These are phyloP conservation scores for Teunomyces funiuensis DNA, from an alignment of 805 yeast genomes.

Conservation along the genomic window DNA sequence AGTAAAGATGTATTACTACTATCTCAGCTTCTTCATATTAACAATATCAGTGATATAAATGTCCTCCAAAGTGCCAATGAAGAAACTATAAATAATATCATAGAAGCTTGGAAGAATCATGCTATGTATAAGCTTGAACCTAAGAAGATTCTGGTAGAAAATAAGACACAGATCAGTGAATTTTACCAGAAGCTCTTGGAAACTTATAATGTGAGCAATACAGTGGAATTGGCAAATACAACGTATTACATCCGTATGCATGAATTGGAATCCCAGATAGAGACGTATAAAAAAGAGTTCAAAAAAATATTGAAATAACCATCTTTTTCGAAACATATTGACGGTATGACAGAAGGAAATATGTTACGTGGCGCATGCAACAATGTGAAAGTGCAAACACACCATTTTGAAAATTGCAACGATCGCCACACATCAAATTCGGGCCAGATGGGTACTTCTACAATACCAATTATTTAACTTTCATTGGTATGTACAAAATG, in stretches of 20 bases:
- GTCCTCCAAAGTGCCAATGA: conserved; percentile 13
- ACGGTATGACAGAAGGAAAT: too few relatives aligned
- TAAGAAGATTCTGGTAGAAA: conserved; percentile 17
- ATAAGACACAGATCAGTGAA: conserved; percentile 18
- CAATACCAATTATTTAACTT: too few relatives aligned
- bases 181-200: conserved; percentile 29
- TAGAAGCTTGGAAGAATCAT: conserved; percentile 31
- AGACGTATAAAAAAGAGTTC: conserved; percentile 25
- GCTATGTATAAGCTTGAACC: conserved; percentile 26
- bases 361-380: too few relatives aligned
- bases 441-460: too few relatives aligned
- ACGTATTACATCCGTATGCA: conserved; percentile 31
- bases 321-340: not conserved
- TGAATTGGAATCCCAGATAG: conserved; percentile 31
- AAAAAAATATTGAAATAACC: conserved; percentile 10
- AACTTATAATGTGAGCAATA: conserved; percentile 21
- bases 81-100: conserved; percentile 22
- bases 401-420: too few relatives aligned
- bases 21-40: conserved; percentile 38
- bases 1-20: conserved; percentile 36
- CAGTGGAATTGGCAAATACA: conserved; percentile 41
- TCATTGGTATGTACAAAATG: too few relatives aligned
- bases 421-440: too few relatives aligned
- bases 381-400: too few relatives aligned
- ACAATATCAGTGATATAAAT: conserved; percentile 27